Evolutionary conservation across 441 rosid species (phyloP).

Genomic region (Gossypium lobatum): DNA sequence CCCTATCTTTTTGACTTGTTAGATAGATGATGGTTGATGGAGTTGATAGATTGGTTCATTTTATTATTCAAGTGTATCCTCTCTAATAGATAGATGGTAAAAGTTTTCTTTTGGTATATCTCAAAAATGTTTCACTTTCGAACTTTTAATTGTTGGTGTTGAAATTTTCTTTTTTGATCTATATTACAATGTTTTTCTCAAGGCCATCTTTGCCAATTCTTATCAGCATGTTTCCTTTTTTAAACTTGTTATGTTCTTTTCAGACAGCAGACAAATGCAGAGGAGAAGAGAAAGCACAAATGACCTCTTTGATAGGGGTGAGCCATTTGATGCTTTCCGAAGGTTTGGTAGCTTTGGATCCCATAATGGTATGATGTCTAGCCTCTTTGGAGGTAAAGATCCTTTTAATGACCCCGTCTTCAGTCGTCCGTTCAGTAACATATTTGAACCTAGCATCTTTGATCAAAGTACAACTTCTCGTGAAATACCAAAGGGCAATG

Average conservation of each 20-base stretch:
- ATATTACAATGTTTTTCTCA: background rate
- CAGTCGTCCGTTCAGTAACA: conserved; percentile 44
- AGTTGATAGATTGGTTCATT: background rate
- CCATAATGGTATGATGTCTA: conserved; percentile 28
- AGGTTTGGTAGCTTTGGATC: conserved; percentile 35
- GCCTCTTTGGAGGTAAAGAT: conserved; percentile 58
- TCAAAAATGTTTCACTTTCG: background rate
- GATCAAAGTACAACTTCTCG: conserved; percentile 22
- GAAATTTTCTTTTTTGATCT: background rate
- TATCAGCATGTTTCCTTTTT: background rate
- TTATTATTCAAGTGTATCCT: background rate
- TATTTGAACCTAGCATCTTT: conserved; percentile 25
- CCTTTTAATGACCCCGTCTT: conserved; percentile 77
- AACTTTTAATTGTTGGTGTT: background rate
- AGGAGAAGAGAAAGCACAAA: conserved; percentile 36
- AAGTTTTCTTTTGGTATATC: background rate
- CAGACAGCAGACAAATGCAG: conserved; percentile 34
- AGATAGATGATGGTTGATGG: background rate
- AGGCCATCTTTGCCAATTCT: background rate
- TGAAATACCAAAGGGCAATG: conserved; percentile 11
- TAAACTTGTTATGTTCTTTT: background rate
- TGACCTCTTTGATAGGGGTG: conserved; percentile 28
- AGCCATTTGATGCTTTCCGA: conserved; percentile 32
- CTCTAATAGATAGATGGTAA: background rate
- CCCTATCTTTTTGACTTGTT: background rate